Evolutionary conservation across 2,329 filamentous ascomycete species (phyloP).

Genomic region (Bipolaris oryzae): DNA sequence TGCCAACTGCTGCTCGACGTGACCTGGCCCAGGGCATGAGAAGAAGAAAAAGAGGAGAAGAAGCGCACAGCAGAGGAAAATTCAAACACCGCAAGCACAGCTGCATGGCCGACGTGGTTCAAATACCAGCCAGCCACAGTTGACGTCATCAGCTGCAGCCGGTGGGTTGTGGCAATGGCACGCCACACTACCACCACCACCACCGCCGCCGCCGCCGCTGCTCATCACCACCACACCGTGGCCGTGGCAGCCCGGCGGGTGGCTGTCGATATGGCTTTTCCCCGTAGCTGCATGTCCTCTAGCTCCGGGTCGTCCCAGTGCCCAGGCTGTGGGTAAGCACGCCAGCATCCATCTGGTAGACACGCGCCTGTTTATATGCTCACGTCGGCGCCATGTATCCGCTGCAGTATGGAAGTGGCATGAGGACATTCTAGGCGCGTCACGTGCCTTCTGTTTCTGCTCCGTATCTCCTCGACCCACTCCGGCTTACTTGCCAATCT

Average conservation of each 20-base stretch:
- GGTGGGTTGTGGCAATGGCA: neutral
- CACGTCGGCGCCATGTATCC: too few species aligned
- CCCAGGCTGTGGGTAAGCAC: neutral
- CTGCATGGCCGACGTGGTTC: constrained; percentile 1
- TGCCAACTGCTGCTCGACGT: neutral
- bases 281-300: neutral
- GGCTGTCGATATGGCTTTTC: neutral
- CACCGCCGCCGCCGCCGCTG: too few species aligned
- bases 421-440: neutral
- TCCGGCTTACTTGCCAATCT: neutral
- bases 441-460: neutral
- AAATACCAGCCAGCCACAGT: constrained; percentile 3
- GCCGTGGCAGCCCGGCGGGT: neutral
- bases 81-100: neutral
- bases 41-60: neutral
- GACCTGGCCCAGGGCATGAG: too few species aligned
- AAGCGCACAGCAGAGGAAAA: neutral
- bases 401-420: too few species aligned
- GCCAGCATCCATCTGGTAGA: neutral
- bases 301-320: constrained; percentile 1
- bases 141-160: constrained; percentile 1
- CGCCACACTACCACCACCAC: neutral
- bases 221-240: too few species aligned
- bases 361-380: neutral
- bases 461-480: neutral